Base-by-base conservation (phyloP, 805 yeast species). In the Sugiyamaella floridensis region DNA sequence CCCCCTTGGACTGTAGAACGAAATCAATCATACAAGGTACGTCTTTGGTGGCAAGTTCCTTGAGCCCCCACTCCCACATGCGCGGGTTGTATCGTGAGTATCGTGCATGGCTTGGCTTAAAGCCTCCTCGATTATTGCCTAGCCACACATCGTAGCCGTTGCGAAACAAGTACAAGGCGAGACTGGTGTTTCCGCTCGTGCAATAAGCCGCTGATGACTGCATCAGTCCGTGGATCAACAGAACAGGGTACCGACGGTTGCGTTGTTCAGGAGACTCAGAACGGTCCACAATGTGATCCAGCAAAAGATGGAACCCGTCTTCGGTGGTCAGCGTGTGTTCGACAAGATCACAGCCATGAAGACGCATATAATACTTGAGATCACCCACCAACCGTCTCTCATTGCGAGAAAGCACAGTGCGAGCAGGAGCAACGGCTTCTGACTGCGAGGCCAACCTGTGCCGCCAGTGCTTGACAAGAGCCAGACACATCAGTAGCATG, bases 1-100 rank as follows among this genome's bases (percentile, higher is more conserved):
- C 55, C 5, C 63, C 62, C 0, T 78, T 67, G 19, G 61, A 64
- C 1, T 65, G 54, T 37, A 82, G 66, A 0, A 89, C 84, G 51
- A 77, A 76, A 37, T 82, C 78, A 8, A 90, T 74, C 68, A 92
- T 71, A 16, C 86, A 75, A 0, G 95, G 86, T 43, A 93, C 67
- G 66, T 92, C 99, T 61, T 73, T 79, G 53, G 75, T 74, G 0
- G 90, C 92, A 82, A 93, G 80, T 45, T 88, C 92, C n/a, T 76
- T 69, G 48, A 93, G 76, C 63, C 87, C 92, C 99, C 99, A 92
- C 59, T 86, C 82, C 99, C 99, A 92, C 81, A 85, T 86, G 48
- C 72, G 62, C 1, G 74, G 73, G 59, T 78, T 76, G 52, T 61
- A 59, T 4, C 70, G 56, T 40, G 73, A 70, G 56, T 72, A 75